phyloP scores from a whole-genome alignment of 2,329 filamentous ascomycete genomes.

The Lasiodiplodia theobromae region DNA sequence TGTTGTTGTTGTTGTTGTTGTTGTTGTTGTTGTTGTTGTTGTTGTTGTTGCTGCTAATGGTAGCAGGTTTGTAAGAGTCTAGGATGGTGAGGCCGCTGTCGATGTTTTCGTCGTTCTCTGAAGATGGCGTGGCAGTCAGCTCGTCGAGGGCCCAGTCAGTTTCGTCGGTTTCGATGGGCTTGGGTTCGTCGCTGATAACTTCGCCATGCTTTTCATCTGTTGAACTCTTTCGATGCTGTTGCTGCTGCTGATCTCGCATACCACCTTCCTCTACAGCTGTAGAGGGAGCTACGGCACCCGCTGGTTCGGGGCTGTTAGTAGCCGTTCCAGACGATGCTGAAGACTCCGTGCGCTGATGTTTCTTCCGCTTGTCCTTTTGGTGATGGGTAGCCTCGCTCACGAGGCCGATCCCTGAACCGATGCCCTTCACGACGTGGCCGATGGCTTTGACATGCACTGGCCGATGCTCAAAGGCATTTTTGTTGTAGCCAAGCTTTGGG shows the following conservation, averaged over 20 bases:
- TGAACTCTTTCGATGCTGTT: no score
- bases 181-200: neutral
- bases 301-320: neutral
- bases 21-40: no score
- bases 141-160: conserved; percentile 3
- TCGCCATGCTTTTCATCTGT: neutral
- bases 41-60: neutral
- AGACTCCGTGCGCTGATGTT: neutral
- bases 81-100: neutral
- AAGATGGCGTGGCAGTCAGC: neutral
- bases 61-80: neutral
- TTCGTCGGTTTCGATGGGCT: neutral
- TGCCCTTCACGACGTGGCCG: neutral
- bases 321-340: neutral
- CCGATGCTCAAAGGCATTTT: neutral
- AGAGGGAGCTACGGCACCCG: no score
- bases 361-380: neutral
- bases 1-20: no score
- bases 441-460: neutral
- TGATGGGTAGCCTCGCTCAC: neutral
- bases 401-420: neutral
- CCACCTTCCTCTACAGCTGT: no score
- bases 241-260: no score
- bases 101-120: neutral
- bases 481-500: neutral